A percentile compares a stretch with the other conserved stretches of the same genome.
These are phyloP conservation scores for Leccinum angustisporum DNA, from an alignment of 1,284 basidiomycete species.

Conservation along the genomic window DNA sequence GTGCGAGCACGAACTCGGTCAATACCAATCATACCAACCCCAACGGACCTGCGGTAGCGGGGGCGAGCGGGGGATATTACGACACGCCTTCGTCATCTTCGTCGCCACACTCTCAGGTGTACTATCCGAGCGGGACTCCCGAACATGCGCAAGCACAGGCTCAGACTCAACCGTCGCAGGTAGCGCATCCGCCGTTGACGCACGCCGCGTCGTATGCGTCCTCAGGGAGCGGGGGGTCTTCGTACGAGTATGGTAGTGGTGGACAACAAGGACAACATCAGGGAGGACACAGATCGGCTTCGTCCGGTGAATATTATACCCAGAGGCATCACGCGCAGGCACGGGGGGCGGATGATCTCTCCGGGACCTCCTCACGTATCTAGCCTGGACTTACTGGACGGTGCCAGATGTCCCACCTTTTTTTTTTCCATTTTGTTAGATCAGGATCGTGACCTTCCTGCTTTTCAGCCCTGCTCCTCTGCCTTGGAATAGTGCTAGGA, in stretches of 20 bases:
- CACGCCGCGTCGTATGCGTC: conserved; percentile 25
- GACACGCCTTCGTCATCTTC: conserved; percentile 24
- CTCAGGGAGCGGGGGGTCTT: conserved; percentile 26
- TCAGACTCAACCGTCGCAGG: conserved; percentile 21
- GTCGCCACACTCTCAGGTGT: conserved; percentile 27
- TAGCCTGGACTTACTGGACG: too few relatives aligned
- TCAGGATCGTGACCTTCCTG: too few relatives aligned
- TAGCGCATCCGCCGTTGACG: conserved; percentile 17
- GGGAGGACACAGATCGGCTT: conserved; percentile 10
- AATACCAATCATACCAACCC: conserved; percentile 11
- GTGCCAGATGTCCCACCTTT: too few relatives aligned
- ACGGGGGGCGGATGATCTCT: conserved; percentile 24
- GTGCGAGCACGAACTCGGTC: conserved; percentile 12
- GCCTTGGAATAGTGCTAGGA: too few relatives aligned
- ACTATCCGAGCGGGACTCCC: conserved; percentile 24
- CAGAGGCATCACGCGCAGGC: conserved; percentile 19
- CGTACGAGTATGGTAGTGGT: conserved; percentile 28
- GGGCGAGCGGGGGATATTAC: conserved; percentile 27
- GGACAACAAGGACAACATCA: conserved; percentile 8
- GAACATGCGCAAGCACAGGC: conserved; percentile 9
- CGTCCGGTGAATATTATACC: conserved; percentile 28
- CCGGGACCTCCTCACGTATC: conserved; percentile 15
- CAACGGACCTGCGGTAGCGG: conserved; percentile 12
- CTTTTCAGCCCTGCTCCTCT: too few relatives aligned
- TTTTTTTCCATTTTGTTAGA: too few relatives aligned